phyloP scores from a whole-genome alignment of 2,329 filamentous ascomycete species.

The Fusarium stilboides region DNA sequence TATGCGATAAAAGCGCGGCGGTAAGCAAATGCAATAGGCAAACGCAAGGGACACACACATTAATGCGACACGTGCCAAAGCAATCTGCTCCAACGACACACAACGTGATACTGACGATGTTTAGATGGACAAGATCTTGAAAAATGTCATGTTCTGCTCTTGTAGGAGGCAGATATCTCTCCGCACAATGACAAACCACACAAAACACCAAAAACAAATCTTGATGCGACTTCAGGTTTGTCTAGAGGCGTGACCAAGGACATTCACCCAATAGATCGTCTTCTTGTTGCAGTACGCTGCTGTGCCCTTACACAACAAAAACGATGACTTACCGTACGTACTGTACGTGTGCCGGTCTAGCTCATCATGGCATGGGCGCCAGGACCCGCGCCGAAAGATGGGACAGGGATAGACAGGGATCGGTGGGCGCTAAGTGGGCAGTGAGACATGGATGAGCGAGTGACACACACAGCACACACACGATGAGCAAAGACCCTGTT shows the following conservation, averaged over 20 bases:
- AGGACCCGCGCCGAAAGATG: conserved; percentile 30
- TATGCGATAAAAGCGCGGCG: conserved; percentile 21
- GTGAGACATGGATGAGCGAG: conserved; percentile 49
- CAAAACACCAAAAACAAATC: conserved; percentile 23
- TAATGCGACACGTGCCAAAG: conserved; percentile 33
- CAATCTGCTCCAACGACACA: conserved; percentile 2
- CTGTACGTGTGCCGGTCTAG: conserved; percentile 39
- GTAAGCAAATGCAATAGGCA: conserved; percentile 15
- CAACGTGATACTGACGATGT: conserved; percentile 27
- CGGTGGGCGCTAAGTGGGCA: conserved; percentile 47
- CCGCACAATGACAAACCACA: conserved; percentile 13
- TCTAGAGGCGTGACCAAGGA: conserved; percentile 43
- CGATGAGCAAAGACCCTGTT: conserved; percentile 39
- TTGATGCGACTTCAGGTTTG: conserved; percentile 7
- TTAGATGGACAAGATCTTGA: conserved; percentile 8
- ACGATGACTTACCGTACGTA: conserved; percentile 2
- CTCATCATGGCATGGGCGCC: conserved; percentile 45
- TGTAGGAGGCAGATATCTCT: conserved; percentile 17
- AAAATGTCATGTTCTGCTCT: conserved; percentile 9
- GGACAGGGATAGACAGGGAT: conserved; percentile 43
- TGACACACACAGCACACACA: conserved; percentile 40
- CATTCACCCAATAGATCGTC: conserved; percentile 35
- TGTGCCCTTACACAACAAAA: conserved; percentile 31
- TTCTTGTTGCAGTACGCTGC: conserved; percentile 33
- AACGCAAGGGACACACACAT: conserved; percentile 30